phyloP scores from a whole-genome alignment of 116 monocot species.

The Thalassia testudinum region DNA sequence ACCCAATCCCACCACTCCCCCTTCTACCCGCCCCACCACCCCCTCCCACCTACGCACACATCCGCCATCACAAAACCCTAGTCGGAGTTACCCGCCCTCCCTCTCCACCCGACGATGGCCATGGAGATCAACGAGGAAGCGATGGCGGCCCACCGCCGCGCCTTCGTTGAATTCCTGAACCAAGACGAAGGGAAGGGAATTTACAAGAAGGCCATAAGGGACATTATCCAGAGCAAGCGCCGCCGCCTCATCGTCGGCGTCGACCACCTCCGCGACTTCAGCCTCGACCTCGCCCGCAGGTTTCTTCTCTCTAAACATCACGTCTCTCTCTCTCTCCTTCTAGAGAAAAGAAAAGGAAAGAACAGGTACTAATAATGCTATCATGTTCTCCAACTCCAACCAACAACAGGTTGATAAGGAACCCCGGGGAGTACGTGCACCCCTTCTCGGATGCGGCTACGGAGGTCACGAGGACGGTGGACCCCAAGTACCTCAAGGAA shows the following conservation, averaged over 20 bases:
- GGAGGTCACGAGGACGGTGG: constrained; percentile 45
- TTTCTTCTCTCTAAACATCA: no score
- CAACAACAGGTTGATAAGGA: constrained; percentile 86
- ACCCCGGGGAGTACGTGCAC: constrained; percentile 66
- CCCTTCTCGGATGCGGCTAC: constrained; percentile 71
- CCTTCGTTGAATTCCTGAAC: constrained; percentile 74
- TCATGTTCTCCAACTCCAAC: no score
- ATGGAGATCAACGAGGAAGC: constrained; percentile 93
- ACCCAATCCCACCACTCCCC: no score
- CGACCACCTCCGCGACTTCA: constrained; percentile 79
- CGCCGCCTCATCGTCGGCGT: constrained; percentile 65
- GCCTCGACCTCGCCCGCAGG: constrained; percentile 69
- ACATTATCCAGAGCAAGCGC: constrained; percentile 60
- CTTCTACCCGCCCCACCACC: no score
- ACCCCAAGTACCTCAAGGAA: constrained; percentile 65
- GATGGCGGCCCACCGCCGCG: constrained; percentile 65
- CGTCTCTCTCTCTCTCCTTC: no score
- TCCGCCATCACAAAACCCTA: no score
- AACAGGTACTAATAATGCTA: no score
- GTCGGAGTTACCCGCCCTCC: no score
- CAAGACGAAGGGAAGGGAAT: constrained; percentile 65
- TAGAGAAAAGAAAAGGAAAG: no score
- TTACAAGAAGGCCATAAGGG: constrained; percentile 59
- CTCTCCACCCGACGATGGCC: no score
- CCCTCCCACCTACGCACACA: no score